These are phyloP conservation scores for Aurinia saxatilis DNA, from an alignment of 345 rosid species.

Conservation along the genomic window DNA sequence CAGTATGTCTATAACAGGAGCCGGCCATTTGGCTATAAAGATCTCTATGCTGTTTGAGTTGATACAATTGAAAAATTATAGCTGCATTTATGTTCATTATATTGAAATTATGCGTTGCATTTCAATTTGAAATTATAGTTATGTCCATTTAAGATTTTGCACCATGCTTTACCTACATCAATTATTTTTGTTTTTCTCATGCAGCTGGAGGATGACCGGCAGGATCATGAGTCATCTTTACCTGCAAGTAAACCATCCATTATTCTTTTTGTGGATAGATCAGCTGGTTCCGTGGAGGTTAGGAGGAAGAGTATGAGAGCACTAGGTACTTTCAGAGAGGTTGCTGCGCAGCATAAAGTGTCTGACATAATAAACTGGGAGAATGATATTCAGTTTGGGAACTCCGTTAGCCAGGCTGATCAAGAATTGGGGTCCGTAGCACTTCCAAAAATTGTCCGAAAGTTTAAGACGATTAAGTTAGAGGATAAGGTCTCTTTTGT, in stretches of 20 bases:
- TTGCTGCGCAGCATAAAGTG: conserved; percentile 41
- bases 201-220: conserved; percentile 58
- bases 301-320: conserved; percentile 59
- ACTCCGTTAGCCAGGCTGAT: conserved; percentile 30
- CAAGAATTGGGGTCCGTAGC: conserved; percentile 29
- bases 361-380: conserved; percentile 26
- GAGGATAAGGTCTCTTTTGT: conserved; percentile 66
- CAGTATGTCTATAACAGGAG: background rate
- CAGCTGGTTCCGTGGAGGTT: conserved; percentile 43
- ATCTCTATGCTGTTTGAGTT: conserved; percentile 5
- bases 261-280: conserved; percentile 85
- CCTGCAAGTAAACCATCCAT: conserved; percentile 68
- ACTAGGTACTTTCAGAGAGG: conserved; percentile 54
- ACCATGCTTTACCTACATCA: background rate
- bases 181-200: conserved; percentile 13
- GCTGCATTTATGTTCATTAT: too few species aligned
- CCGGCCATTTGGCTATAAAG: background rate
- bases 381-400: conserved; percentile 28
- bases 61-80: background rate
- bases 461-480: conserved; percentile 37
- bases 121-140: background rate
- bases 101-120: too few species aligned
- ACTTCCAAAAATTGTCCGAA: conserved; percentile 40
- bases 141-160: background rate
- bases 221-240: conserved; percentile 42